A percentile compares a stretch with the other conserved stretches of the same genome.
Conservation (phyloP, 2,329 filamentous ascomycete genomes). For the Chrysosporium queenslandicum region DNA sequence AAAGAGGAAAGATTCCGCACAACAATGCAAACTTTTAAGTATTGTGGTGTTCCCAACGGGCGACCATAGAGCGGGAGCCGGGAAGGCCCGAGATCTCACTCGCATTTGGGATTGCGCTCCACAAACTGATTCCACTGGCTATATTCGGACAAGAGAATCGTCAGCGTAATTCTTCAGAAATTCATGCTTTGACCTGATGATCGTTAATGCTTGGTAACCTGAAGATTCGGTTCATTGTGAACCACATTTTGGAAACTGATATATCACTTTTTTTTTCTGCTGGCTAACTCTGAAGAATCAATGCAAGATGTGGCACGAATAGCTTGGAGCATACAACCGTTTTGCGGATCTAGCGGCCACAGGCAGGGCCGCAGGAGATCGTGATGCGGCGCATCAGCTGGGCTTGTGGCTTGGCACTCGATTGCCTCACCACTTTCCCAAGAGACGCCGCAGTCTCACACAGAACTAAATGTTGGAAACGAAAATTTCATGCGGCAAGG, state of each 20-base stretch:
- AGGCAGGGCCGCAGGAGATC: neutral
- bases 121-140: neutral
- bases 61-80: neutral
- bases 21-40: neutral
- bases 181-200: neutral
- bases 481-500: constrained; percentile 3
- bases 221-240: neutral
- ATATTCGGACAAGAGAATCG: neutral
- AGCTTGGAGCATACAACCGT: neutral
- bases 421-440: neutral
- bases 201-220: neutral
- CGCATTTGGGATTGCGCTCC: neutral
- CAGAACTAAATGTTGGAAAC: neutral
- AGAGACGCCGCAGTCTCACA: neutral
- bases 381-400: constrained; percentile 3
- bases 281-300: constrained; percentile 1
- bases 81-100: neutral
- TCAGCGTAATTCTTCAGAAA: constrained; percentile 3
- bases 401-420: constrained; percentile 4
- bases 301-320: neutral
- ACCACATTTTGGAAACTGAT: neutral
- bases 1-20: neutral
- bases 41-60: neutral
- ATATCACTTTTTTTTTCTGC: neutral
- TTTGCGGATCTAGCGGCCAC: constrained; percentile 1